A percentile compares a stretch with the other conserved stretches of the same genome.
Evolutionary conservation across 345 rosid species (phyloP).

Genomic region (Lenwebbia sp.): DNA sequence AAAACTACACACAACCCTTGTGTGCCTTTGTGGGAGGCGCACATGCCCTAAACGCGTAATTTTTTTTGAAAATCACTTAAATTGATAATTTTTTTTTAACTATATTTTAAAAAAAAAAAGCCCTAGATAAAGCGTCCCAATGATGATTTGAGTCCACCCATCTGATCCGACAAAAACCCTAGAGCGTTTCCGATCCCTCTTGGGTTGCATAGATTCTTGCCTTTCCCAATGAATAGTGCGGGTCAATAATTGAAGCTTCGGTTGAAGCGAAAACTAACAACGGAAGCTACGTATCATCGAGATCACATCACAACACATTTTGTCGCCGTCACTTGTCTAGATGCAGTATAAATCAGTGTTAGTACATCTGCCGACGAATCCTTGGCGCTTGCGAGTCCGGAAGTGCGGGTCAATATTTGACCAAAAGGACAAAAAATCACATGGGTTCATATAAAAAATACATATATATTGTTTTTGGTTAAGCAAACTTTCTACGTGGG

Average conservation of each 20-base stretch:
- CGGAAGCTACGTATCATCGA: not conserved
- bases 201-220: not conserved
- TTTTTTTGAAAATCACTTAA: too few relatives aligned
- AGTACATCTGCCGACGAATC: not conserved
- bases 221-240: not conserved
- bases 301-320: not conserved
- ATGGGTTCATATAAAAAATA: not conserved
- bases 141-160: not conserved
- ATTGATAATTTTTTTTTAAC: too few relatives aligned
- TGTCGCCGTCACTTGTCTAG: not conserved
- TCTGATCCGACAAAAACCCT: not conserved
- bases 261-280: not conserved
- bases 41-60: too few relatives aligned
- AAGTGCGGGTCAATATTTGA: not conserved
- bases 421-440: not conserved
- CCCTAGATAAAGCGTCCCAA: not conserved
- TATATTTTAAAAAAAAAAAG: too few relatives aligned
- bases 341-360: not conserved
- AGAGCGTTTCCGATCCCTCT: not conserved
- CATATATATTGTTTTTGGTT: not conserved
- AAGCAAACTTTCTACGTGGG: not conserved
- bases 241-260: not conserved
- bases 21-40: too few relatives aligned
- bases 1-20: too few relatives aligned
- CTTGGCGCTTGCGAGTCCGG: not conserved